Evolutionary conservation across 495 filamentous ascomycete species (phyloP), one percentile per base, ranked within the genome.

Genomic region (Neurospora sp.): DNA sequence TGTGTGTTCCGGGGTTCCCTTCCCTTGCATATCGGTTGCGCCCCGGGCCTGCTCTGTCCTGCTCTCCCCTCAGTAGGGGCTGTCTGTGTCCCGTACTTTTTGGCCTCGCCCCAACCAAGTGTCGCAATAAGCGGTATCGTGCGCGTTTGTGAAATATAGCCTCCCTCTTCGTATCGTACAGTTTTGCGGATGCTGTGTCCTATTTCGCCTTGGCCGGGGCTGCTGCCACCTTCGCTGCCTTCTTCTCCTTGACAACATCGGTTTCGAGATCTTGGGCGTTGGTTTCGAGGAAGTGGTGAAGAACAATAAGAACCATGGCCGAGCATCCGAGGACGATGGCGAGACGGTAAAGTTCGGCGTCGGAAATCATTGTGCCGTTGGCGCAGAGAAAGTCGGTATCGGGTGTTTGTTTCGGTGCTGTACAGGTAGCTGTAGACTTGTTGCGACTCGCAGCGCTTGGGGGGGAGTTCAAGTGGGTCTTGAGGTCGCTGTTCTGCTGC

Each of bases 201-300:
- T 77, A 80, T 74, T 70, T 76, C 65, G 74, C 69, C 73, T 77
- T 78, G 41, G 77, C 72, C 6, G 77, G 44, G n/a, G 73, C 71
- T 39, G 76, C 20, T 16, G 87, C 91, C 11, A 86, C 82, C 42
- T 92, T 83, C 44, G 78, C 85, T 1, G 89, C 87, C n/a, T 88
- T 87, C 76, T 92, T 88, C 77, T 85, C 84, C 75, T 86, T 78
- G 70, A 90, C 87, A 38, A 90, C 86, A 16, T 85, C 82, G 53
- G 87, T 41, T 70, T 76, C 59, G 39, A 70, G 86, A 65, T 93
- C 89, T 73, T 86, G 83, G 41, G 94, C 89, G 81, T 99, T 99
- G 85, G 98, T 89, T 78, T 98, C 94, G 77, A 99, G 91, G 86
- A 96, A 98, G 84, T 97, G 94, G 87, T 98, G 98, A 22, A 97